Base-by-base conservation (phyloP, 345 rosid genomes). In the Lumnitzera racemosa region DNA sequence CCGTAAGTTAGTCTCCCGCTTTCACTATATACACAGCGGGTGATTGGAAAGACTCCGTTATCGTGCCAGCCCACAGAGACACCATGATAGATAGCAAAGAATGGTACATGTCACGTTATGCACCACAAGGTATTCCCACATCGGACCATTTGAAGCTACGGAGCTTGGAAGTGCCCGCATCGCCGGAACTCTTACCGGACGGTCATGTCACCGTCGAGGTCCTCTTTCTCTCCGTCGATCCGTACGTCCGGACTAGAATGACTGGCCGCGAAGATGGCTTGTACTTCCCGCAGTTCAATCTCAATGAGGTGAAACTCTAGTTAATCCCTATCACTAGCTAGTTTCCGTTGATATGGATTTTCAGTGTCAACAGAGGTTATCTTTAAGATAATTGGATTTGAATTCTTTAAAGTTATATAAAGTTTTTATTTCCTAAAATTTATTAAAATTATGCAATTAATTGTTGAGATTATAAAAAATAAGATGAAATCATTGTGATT, bases 191-290 rank as follows among this genome's bases (percentile, higher is more conserved):
- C 9, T 53, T 78, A 24, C 79, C 78, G 0, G 76, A 76, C 12
- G 55, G 53, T 41, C 74, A 74, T 11, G 70, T 76, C 11, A 72
- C 68, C 36, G 13, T 74, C 17, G 57, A 76, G 68, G n/a, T 58
- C 25, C 79, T 78, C 58, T 63, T 52, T 41, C 23, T 81, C 64
- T 76, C 86, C 14, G 15, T 76, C 12, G 86, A 76, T 49, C 86
- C 86, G 31, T 78, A 60, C 51, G 51, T 71, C 15, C 83, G 74
- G 3, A 6, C 63, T 53, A 49, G 55, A 56, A 67, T 81, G 76
- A 64, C 59, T 13, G 83, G 83, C 59, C 53, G 3, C 0, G 47
- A 31, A 3, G 83, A 76, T 4, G 86, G 81, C 20, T 72, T 81
- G 0, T 67, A 69, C 64, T n/a, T 58, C 3, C 54, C 69, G 12